phyloP scores from a whole-genome alignment of 768 basidiomycete genomes.

The Plicaturopsis crispa region DNA sequence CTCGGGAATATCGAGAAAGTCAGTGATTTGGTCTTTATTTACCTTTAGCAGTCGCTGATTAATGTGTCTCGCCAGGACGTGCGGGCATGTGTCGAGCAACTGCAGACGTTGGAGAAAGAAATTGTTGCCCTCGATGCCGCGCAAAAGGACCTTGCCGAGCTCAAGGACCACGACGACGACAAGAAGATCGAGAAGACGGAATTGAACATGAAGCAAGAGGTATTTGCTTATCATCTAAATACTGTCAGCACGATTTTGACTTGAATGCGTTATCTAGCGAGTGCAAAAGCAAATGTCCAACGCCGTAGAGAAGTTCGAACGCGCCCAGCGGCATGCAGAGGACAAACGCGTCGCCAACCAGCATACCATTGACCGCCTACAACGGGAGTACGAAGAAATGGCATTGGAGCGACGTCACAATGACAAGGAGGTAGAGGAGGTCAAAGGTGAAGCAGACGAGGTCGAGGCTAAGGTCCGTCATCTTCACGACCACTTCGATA shows the following conservation, averaged over 20 bases:
- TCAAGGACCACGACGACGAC: conserved; percentile 60
- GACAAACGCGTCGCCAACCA: conserved; percentile 73
- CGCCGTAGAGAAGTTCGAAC: conserved; percentile 76
- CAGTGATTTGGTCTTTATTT: conserved; percentile 2
- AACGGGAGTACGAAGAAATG: conserved; percentile 78
- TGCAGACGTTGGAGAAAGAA: conserved; percentile 70
- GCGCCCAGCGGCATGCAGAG: conserved; percentile 71
- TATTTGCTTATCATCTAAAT: conserved; percentile 16
- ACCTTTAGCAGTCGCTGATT: conserved; percentile 5
- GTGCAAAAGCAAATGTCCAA: conserved; percentile 74
- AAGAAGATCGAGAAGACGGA: conserved; percentile 73
- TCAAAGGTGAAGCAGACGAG: conserved; percentile 61
- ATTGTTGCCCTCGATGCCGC: conserved; percentile 51
- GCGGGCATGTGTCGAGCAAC: conserved; percentile 62
- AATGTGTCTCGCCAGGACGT: conserved; percentile 46
- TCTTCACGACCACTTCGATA: neutral
- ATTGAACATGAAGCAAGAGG: conserved; percentile 62
- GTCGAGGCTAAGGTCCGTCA: conserved; percentile 53
- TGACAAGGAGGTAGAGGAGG: conserved; percentile 72
- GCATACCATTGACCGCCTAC: conserved; percentile 65
- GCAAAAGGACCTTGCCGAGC: conserved; percentile 60
- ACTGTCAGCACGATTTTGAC: neutral
- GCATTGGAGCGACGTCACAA: conserved; percentile 67
- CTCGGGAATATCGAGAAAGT: conserved; percentile 75
- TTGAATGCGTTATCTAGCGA: conserved; percentile 38